These are phyloP conservation scores for Hemileccinum impolitum DNA, from an alignment of 768 basidiomycete genomes.

Conservation along the genomic window DNA sequence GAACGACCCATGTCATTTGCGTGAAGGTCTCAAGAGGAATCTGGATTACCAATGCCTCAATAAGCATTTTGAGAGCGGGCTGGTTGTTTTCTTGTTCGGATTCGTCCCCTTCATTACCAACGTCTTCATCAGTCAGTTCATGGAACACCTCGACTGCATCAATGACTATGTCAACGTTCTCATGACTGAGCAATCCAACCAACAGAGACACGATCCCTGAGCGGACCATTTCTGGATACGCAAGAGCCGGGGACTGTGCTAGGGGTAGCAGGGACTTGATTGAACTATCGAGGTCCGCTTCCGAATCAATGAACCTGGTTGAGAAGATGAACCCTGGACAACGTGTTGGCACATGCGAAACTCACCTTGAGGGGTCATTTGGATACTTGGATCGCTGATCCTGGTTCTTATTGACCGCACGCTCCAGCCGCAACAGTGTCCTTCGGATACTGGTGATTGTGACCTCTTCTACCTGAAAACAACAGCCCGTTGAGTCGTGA, in stretches of 20 bases:
- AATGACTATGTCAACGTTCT: conserved; percentile 96
- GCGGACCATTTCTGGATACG: conserved; percentile 87
- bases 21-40: background rate
- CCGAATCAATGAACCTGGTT: conserved; percentile 94
- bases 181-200: conserved; percentile 86
- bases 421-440: conserved; percentile 77
- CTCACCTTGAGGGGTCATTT: conserved; percentile 86
- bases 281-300: conserved; percentile 87
- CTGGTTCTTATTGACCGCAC: conserved; percentile 90
- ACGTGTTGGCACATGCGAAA: background rate
- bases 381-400: conserved; percentile 95
- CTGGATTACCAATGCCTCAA: conserved; percentile 68
- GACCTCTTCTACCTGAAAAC: conserved; percentile 57
- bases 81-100: conserved; percentile 58
- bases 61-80: conserved; percentile 68
- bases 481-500: background rate
- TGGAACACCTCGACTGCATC: conserved; percentile 90
- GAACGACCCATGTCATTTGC: conserved; percentile 7
- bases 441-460: conserved; percentile 69
- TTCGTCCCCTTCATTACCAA: conserved; percentile 72
- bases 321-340: conserved; percentile 4
- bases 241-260: conserved; percentile 75
- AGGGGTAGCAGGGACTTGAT: conserved; percentile 87
- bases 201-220: conserved; percentile 68
- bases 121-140: conserved; percentile 96